These are phyloP conservation scores for Fusarium continuum DNA, from an alignment of 2,329 filamentous ascomycete species.

Conservation along the genomic window DNA sequence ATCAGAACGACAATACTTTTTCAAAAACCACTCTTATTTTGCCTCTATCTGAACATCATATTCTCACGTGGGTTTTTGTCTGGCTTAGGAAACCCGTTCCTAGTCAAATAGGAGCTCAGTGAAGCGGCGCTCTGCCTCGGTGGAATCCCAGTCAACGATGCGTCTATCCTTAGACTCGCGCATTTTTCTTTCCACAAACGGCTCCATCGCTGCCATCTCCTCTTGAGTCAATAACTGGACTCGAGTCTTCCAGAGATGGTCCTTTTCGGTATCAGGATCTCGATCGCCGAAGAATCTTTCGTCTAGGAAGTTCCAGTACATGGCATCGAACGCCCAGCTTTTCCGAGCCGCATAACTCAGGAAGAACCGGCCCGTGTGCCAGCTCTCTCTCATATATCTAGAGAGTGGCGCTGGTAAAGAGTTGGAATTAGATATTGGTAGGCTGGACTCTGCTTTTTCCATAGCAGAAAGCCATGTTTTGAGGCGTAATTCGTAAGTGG, in stretches of 20 bases:
- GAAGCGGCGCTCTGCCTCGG: neutral
- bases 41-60: no score
- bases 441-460: no score
- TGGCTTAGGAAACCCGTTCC: no score
- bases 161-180: slow-evolving; percentile 38
- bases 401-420: slow-evolving; percentile 38
- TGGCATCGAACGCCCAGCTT: neutral
- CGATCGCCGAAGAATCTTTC: slow-evolving; percentile 42
- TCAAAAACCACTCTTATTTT: no score
- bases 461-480: no score
- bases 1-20: no score
- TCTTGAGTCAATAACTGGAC: slow-evolving; percentile 41
- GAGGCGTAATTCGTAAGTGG: no score
- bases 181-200: slow-evolving; percentile 46
- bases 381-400: slow-evolving; percentile 46
- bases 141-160: slow-evolving; percentile 45
- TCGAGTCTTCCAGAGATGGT: slow-evolving; percentile 44
- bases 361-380: neutral
- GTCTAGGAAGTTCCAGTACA: neutral
- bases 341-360: neutral
- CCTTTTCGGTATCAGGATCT: neutral
- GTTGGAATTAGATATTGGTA: neutral
- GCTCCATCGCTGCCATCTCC: slow-evolving; percentile 44
- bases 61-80: no score
- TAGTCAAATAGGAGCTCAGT: neutral